These are phyloP conservation scores for Paracoccidioides brasiliensis DNA, from an alignment of 2,329 filamentous ascomycete species.

Conservation along the genomic window DNA sequence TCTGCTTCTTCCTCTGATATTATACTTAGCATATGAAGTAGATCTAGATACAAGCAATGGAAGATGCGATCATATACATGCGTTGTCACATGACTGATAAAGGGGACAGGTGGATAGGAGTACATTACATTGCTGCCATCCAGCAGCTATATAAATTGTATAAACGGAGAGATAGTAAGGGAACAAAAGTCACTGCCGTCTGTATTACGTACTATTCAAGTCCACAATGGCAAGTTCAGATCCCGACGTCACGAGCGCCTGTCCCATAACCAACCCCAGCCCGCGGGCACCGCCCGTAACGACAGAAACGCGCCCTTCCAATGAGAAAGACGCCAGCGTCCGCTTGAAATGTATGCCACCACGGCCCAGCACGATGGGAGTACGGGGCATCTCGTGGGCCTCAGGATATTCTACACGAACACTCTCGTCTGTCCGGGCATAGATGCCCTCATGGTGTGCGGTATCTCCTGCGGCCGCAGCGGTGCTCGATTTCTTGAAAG, in stretches of 20 bases:
- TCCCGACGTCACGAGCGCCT: constrained; percentile 78
- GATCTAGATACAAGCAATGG: neutral
- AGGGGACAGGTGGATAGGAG: neutral
- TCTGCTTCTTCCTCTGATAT: constrained; percentile 67
- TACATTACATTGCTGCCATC: neutral
- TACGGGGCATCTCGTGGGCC: constrained; percentile 58
- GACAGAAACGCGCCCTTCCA: constrained; percentile 69
- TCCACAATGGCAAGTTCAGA: constrained; percentile 86
- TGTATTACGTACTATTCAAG: constrained; percentile 60
- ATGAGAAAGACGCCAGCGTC: constrained; percentile 72
- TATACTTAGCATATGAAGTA: constrained; percentile 2
- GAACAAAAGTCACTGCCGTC: neutral
- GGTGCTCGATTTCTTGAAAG: neutral
- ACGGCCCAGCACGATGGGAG: constrained; percentile 57
- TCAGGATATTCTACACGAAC: constrained; percentile 69
- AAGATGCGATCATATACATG: neutral
- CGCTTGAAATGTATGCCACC: constrained; percentile 74
- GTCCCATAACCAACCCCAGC: constrained; percentile 81
- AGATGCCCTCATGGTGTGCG: constrained; percentile 47
- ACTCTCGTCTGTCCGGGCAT: constrained; percentile 66
- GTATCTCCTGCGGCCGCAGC: constrained; percentile 5
- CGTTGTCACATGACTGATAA: neutral
- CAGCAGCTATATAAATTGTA: neutral
- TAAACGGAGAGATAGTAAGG: neutral
- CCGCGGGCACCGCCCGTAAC: constrained; percentile 87